These are phyloP conservation scores for Penicillium angulare DNA, from an alignment of 495 filamentous ascomycete genomes.

Conservation along the genomic window DNA sequence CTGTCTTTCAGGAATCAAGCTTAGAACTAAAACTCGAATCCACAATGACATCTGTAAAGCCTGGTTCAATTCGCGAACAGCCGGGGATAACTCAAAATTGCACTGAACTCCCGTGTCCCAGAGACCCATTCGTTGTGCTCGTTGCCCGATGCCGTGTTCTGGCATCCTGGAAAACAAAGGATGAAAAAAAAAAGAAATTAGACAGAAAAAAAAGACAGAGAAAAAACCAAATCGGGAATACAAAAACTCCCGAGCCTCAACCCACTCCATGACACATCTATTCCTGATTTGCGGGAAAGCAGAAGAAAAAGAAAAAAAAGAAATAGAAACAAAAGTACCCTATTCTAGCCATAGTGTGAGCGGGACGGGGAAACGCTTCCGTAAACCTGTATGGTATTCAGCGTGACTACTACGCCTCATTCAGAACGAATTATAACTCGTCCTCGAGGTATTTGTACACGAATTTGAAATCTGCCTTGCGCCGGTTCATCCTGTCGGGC, in stretches of 20 bases:
- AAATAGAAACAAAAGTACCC: constrained; percentile 1
- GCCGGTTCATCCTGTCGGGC: constrained; percentile 87
- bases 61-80: constrained; percentile 1
- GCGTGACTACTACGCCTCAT: neutral
- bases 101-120: constrained; percentile 32
- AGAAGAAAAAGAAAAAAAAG: neutral
- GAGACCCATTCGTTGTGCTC: constrained; percentile 32
- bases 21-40: no score
- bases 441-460: constrained; percentile 96
- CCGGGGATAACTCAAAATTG: constrained; percentile 17
- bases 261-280: constrained; percentile 7
- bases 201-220: neutral
- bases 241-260: neutral
- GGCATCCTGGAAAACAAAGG: constrained; percentile 4
- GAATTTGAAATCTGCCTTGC: constrained; percentile 98
- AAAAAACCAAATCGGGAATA: neutral
- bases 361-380: neutral
- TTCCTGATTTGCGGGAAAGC: neutral
- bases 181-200: constrained; percentile 4
- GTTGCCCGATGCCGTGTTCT: constrained; percentile 21
- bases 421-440: constrained; percentile 61
- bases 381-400: no score
- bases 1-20: no score
- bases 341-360: neutral
- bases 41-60: neutral